Evolutionary conservation across 768 basidiomycete species (phyloP).

Genomic region (Podaxis rugospora): DNA sequence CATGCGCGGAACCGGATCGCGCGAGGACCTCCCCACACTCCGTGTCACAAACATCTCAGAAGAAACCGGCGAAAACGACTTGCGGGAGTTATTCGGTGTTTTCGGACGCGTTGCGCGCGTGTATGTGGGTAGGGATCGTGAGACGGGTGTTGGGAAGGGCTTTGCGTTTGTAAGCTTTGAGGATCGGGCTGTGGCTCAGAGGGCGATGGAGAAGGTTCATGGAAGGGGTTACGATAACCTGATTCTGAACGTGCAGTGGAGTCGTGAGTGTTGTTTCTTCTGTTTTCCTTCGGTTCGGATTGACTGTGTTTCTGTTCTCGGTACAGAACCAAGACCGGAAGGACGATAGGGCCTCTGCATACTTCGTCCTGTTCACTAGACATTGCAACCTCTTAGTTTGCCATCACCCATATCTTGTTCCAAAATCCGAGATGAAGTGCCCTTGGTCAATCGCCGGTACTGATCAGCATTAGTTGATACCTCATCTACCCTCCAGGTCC

Average conservation of each 20-base stretch:
- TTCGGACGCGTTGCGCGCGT: conserved; percentile 88
- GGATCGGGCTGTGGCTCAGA: conserved; percentile 70
- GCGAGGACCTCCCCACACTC: conserved; percentile 94
- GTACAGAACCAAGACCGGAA: conserved; percentile 31
- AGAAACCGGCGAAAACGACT: conserved; percentile 91
- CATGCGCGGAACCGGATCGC: conserved; percentile 60
- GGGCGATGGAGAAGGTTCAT: conserved; percentile 88
- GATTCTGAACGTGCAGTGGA: conserved; percentile 67
- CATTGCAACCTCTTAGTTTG: conserved; percentile 4
- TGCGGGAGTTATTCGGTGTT: conserved; percentile 83
- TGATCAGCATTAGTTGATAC: no score
- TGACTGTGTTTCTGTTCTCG: background rate
- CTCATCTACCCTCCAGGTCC: no score
- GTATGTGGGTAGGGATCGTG: conserved; percentile 91
- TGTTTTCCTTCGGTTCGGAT: background rate
- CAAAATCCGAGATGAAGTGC: no score
- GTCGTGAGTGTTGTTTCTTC: conserved; percentile 37
- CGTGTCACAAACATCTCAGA: conserved; percentile 96
- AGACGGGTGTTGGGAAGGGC: conserved; percentile 93
- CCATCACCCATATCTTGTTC: background rate
- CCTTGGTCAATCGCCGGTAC: no score
- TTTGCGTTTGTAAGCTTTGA: conserved; percentile 98
- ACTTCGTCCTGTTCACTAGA: background rate
- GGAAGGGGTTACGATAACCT: conserved; percentile 92
- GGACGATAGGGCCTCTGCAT: conserved; percentile 22